Conservation (phyloP, 2,329 filamentous ascomycete species). For the Botryotinia convoluta region DNA sequence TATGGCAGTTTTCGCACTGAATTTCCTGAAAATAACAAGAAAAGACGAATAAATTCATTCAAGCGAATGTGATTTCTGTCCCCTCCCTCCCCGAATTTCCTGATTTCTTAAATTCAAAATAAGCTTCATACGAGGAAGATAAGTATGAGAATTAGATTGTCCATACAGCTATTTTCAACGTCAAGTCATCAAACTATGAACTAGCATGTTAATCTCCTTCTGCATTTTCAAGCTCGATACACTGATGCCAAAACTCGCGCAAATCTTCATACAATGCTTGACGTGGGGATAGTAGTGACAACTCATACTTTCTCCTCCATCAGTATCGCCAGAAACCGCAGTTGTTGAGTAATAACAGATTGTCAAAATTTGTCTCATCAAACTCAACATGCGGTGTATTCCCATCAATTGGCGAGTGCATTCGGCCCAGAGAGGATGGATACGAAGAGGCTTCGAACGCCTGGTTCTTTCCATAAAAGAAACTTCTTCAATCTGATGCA, state of each 20-base stretch:
- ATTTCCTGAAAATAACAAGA: not conserved
- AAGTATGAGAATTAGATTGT: not conserved
- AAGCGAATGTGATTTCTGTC: not conserved
- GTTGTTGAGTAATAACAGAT: not conserved
- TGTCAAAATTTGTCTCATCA: not conserved
- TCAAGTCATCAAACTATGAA: not conserved
- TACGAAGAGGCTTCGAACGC: not conserved
- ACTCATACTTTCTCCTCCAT: not conserved
- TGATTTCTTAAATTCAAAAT: not conserved
- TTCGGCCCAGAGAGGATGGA: slow-evolving; percentile 3
- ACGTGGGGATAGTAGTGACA: not conserved
- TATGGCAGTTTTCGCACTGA: not conserved
- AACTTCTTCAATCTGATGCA: slow-evolving; percentile 2
- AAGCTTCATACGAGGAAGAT: not conserved
- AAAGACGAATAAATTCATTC: not conserved
- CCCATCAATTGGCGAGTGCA: slow-evolving; percentile 8
- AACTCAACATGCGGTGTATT: not conserved
- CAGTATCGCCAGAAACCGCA: not conserved
- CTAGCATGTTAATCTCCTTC: not conserved
- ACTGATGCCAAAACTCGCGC: not conserved
- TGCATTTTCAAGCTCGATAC: not conserved
- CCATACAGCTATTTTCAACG: not conserved
- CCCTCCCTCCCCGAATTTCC: not conserved
- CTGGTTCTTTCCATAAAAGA: not conserved
- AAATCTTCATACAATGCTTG: not conserved